Base-by-base conservation (phyloP, 148 eudicot genomes). In the Gaultheria prostrata region DNA sequence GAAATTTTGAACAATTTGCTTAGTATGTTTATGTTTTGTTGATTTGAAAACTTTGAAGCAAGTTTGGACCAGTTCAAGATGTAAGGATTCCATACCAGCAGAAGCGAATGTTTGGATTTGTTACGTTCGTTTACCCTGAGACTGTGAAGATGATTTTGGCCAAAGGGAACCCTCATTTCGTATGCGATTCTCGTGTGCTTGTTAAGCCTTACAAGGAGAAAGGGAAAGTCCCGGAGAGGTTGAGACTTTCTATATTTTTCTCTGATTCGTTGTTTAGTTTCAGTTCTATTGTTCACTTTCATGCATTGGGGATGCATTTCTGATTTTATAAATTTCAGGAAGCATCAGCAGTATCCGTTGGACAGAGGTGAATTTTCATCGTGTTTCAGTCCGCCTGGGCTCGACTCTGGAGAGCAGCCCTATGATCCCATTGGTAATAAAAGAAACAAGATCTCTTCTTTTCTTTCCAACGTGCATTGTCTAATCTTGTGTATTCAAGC, bases 151-250 rank as follows among this genome's bases (percentile, higher is more conserved):
- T 86, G 77, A 96, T 96, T 80, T 87, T 96, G 86, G 93, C 98
- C 26, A 96, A 93, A 87, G 98, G 98, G 67, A 96, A 96, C 79
- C 98, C 98, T 13, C 98, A 96, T 84, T 96, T 96, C 83, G 98
- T 96, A 1, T 94, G 98, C n/a, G 97, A 96, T 83, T 94, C 98
- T 79, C 97, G 98, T 3, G 98, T 96, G 84, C 97, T 96, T 77
- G 98, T 96, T 50, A 96, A 96, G 87, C 98, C 98, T 45, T 96
- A 96, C 90, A 96, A 94, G 89, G 98, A 96, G 90, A 96, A 96
- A 84, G 97, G 98, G 51, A 96, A 94, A 87, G 79, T 93, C 50
- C 93, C 89, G 12, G 97, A 93, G 86, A 96, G 91, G 95, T 91
- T 86, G 69, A 63, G 75, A 20, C 63, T 77, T 20, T 43, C 49